Base-by-base conservation (phyloP, 1,139 yeast genomes). In the Zhuliangozyma parablackwelliae region DNA sequence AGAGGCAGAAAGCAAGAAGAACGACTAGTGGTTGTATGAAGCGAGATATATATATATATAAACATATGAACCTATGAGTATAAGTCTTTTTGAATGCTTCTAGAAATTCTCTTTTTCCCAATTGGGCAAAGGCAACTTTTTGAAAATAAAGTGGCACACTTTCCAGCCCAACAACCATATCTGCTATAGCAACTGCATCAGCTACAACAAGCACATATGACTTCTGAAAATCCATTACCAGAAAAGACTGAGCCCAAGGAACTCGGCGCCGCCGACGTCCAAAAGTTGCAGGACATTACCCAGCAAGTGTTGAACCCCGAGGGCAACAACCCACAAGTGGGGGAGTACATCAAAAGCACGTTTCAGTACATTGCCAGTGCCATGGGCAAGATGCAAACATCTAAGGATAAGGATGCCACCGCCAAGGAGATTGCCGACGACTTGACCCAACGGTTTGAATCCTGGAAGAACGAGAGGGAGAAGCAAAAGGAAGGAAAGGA, bases 391-490 rank as follows among this genome's bases (percentile, higher is more conserved):
- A 60, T 69, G 66, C 48, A 59, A 21, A 49, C 53, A 1, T 45
- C 66, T 8, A 49, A 52, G 13, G 63, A 68, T 41, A 58, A 52
- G 33, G 66, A 68, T 21, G 56, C 54, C 21, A 56, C 72, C 1
- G 61, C 71, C 6, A 48, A 61, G 33, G 71, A 65, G 32, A 62
- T 69, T 26, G 70, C 72, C 4, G 54, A 63, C 7, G 74, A 68
- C 44, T 55, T 68, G 42, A 54, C 54, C 25, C 39, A 37, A 2
- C 61, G 51, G 37, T 54, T 63, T 32, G 60, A 62, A 10, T 34
- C 38, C 11, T 68, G 73, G 72, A 25, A 45, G 44, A 28, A 40
- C 40, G 7, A 23, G 6, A 23, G 24, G 24, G 24, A 23, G 10
- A 23, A 48, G 11, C 51, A 42, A 26, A 46, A 45, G 7, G 55